Conservation (phyloP, 2,329 filamentous ascomycete genomes). For the Arthrocladium fulminans region DNA sequence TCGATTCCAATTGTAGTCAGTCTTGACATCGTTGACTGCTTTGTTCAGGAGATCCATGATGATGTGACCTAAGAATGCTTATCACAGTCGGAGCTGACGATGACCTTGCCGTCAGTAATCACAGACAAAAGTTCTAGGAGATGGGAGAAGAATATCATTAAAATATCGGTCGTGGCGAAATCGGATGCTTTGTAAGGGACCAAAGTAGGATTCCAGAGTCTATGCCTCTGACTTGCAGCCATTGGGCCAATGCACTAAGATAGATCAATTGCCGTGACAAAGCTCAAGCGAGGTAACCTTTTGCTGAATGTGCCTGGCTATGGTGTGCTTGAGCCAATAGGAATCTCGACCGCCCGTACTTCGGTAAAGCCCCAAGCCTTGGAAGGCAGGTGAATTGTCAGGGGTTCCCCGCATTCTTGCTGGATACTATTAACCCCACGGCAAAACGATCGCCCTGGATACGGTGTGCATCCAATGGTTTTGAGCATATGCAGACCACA, state of each 20-base stretch:
- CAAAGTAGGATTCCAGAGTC: not conserved
- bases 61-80: not conserved
- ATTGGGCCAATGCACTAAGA: not conserved
- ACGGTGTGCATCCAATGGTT: not conserved
- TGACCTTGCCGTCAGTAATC: not conserved
- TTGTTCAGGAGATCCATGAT: slow-evolving; percentile 18
- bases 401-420: not conserved
- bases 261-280: no score
- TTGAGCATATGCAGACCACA: not conserved
- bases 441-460: not conserved
- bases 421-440: slow-evolving; percentile 1
- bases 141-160: not conserved
- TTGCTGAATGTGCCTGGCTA: not conserved
- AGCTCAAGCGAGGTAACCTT: not conserved
- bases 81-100: not conserved
- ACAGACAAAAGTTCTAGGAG: not conserved
- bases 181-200: not conserved
- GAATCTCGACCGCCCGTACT: not conserved
- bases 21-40: slow-evolving; percentile 16
- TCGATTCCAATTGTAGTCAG: slow-evolving; percentile 21
- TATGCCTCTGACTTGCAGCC: not conserved
- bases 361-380: not conserved
- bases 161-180: not conserved
- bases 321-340: not conserved
- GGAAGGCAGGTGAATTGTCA: not conserved